Evolutionary conservation across 176 grass and related monocot genomes (phyloP), one percentile per base, ranked within the genome.

Genomic region (Avena insularis): DNA sequence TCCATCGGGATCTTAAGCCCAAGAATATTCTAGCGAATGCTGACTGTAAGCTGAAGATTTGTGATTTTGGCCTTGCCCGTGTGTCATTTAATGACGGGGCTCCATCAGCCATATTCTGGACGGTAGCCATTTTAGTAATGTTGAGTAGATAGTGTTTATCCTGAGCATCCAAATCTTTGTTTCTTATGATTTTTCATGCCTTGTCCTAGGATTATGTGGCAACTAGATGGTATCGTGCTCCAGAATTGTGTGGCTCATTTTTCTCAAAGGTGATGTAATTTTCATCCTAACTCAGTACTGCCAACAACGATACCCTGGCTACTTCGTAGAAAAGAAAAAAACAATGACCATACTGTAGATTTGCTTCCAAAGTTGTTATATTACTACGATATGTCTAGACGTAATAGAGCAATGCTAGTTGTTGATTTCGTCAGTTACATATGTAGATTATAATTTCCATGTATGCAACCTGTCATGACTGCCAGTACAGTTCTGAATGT

Each of bases 11-110:
- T 90, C 90, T 97, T 88, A 97, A 97, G 85, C 95, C 95, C 25
- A 97, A 97, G 90, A 97, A 97, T 72, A 94, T 97, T 94, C 87
- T 97, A 77, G 95, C 95, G 15, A 97, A 97, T 83, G 95, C 95
- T 59, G 95, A 97, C 63, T 97, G 92, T 82, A 97, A 91, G 79
- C 81, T 97, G 57, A 97, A 97, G 81, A 89, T 97, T 80, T 97
- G 95, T 72, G 95, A 97, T 88, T 94, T 97, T 19, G 95, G 95
- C 53, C 87, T 97, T 86, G 95, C 95, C 38, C 95, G 95, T 14
- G 95, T 97, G 33, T 97, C 95, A 73, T 94, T 97, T 85, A 90
- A 91, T 88, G 95, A 97, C 62, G 75, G 75, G 75, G 88, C 95
- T 9, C 95, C 95, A 57, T 97, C 95, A 81, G 92, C 95, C 75